Evolutionary conservation across 495 filamentous ascomycete genomes (phyloP), one percentile per base, ranked within the genome.

Genomic region (Penicillium herquei): DNA sequence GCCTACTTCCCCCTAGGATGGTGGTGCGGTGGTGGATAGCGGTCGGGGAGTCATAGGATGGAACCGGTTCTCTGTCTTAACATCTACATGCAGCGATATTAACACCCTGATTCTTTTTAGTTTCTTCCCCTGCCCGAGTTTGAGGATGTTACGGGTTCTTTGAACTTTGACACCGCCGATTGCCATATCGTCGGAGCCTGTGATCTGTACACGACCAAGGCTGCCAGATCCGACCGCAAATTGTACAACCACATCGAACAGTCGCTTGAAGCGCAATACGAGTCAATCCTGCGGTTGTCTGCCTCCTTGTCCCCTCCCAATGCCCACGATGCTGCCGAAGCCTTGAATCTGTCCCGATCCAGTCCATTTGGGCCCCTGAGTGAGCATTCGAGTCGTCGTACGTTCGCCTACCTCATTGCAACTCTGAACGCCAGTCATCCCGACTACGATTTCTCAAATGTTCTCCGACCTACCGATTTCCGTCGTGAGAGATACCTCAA

Each of bases 381-480:
- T 50, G 88, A 97, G 57, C 83, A 88, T 44, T 89, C 89, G 8
- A 91, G 89, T 64, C 89, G 95, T 11, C 86, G 92, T 45, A 96
- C 90, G 0, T 98, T 94, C 72, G 92, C 94, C 39, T 98, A 98
- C 70, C 70, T 98, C 54, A 97, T 98, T 65, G 94, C 94, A 11
- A 97, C 95, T 1, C 79, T 99, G n/a, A 99, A 99, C 61, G 93
- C 93, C 1, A 92, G 88, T 39, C 92, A 99, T 71, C 88, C 92
- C 1, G 95, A 99, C 68, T 99, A 99, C 70, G 93, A 98, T 71
- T 98, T 98, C 73, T 94, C 90, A 2, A 87, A 96, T 55, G 84
- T 92, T 47, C 78, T 97, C 54, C 85, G 91, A 31, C 92, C 92
- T 1, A 80, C 84, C 9, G 94, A 98, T 66, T 98, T 98, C 71